Base-by-base conservation (phyloP, 2,329 filamentous ascomycete species). In the Penicillium aurantiogriseum region DNA sequence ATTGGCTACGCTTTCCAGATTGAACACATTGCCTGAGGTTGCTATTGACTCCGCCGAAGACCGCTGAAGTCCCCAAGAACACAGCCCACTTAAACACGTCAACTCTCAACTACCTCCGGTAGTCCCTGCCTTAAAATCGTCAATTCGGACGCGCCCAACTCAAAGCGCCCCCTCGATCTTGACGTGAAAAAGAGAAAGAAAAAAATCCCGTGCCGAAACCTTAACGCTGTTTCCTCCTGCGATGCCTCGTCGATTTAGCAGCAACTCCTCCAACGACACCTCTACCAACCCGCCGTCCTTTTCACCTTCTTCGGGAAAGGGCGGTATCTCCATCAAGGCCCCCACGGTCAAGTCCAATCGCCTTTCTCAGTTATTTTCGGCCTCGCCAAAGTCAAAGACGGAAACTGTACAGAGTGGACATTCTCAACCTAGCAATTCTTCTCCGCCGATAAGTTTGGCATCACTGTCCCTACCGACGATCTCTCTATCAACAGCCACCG, bases 381-480 rank as follows among this genome's bases (percentile, higher is more conserved):
- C 86, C 51, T 89, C 89, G 50, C 88, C 89, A 64, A 93, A 92
- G 79, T 80, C 84, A 64, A 92, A 89, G 76, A 82, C 87, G 61
- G 82, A 86, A 66, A 60, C 69, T 57, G 73, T 76, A 65, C 86
- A 89, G 68, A 83, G 86, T 70, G 80, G 67, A 74, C 81, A 66
- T 77, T 77, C 59, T 71, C 78, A 63, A 68, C 71, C 67, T 73
- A 75, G 51, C 80, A 84, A 51, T 83, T 60, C 66, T 35, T 65
- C 86, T 40, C 82, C 84, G 57, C 83, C 86, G 60, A 88, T 91
- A 69, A 87, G 86, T 63, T 84, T 86, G 57, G 83, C 91, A 42
- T 88, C 89, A 57, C 79, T 92, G 63, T 90, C 91, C 47, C 80
- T 97, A 68, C 93, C 93, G 39, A 93, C 89, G 53, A 97, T 97